These are phyloP conservation scores for Thuidium tamariscinum DNA, from an alignment of 225 moss, liverwort and hornwort species.

Conservation along the genomic window DNA sequence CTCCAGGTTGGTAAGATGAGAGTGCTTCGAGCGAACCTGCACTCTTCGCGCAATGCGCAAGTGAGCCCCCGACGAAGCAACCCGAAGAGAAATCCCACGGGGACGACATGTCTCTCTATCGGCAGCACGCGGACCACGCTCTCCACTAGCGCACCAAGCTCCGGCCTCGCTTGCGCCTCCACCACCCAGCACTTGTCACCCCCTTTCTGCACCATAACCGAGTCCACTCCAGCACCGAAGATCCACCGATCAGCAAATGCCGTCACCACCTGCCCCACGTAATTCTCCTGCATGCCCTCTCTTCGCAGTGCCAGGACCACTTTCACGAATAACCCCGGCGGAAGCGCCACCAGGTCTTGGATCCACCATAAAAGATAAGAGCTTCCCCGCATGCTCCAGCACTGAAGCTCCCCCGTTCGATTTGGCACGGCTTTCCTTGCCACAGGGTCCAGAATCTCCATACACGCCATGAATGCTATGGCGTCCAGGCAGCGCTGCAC, in stretches of 20 bases:
- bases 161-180: conserved; percentile 14
- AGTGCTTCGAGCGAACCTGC: conserved; percentile 5
- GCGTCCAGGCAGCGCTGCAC: conserved; percentile 58
- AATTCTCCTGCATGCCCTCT: conserved; percentile 74
- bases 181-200: conserved; percentile 15
- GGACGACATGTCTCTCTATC: conserved; percentile 44
- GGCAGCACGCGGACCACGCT: conserved; percentile 55
- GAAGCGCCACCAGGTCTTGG: conserved; percentile 61
- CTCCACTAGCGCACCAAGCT: conserved; percentile 37
- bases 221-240: conserved; percentile 13
- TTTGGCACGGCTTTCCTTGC: conserved; percentile 31
- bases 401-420: conserved; percentile 35
- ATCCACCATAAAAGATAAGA: conserved; percentile 62
- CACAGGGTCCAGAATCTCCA: conserved; percentile 55
- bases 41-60: conserved; percentile 41
- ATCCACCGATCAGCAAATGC: conserved; percentile 73
- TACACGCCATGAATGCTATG: conserved; percentile 65
- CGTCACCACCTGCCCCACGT: conserved; percentile 77
- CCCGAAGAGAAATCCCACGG: conserved; percentile 63
- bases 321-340: conserved; percentile 52
- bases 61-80: conserved; percentile 56
- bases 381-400: conserved; percentile 41
- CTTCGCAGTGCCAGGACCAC: conserved; percentile 46
- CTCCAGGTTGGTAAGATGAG: no score
- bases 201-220: conserved; percentile 28